These are phyloP conservation scores for Thalassiosira oceanica DNA, from an alignment of 352 stramenopile genomes.

Conservation along the genomic window DNA sequence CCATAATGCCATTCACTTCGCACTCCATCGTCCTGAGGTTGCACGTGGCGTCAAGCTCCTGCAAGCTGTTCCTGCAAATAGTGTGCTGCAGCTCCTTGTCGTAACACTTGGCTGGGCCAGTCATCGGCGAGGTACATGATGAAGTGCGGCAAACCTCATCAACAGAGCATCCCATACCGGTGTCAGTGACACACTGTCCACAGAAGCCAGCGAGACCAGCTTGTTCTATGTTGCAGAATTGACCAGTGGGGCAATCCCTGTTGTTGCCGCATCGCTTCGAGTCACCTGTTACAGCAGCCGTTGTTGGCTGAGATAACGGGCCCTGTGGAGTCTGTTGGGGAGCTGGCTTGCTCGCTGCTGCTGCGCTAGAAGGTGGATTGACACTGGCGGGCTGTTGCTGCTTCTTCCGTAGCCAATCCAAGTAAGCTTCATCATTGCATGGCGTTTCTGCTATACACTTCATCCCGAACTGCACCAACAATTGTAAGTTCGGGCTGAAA, in stretches of 20 bases:
- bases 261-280: conserved; percentile 5
- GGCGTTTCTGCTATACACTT: too few species aligned
- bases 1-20: neutral
- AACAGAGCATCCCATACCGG: conserved; percentile 12
- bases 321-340: too few species aligned
- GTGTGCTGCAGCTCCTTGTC: conserved; percentile 7
- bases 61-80: conserved; percentile 4
- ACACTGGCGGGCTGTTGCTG: too few species aligned
- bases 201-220: too few species aligned
- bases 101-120: conserved; percentile 22
- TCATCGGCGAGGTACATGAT: conserved; percentile 3
- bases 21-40: conserved; percentile 22
- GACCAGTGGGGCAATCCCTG: conserved; percentile 3
- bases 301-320: neutral
- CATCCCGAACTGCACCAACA: too few species aligned
- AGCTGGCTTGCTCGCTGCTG: too few species aligned
- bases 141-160: conserved; percentile 26
- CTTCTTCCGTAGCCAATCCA: too few species aligned
- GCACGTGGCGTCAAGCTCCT: conserved; percentile 7
- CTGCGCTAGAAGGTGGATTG: too few species aligned
- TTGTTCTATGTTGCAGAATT: conserved; percentile 29
- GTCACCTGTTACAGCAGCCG: neutral
- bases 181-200: conserved; percentile 5
- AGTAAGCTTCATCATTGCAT: too few species aligned
- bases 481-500: too few species aligned